phyloP scores from a whole-genome alignment of 1,284 basidiomycete species.

The Caloboletus firmus region DNA sequence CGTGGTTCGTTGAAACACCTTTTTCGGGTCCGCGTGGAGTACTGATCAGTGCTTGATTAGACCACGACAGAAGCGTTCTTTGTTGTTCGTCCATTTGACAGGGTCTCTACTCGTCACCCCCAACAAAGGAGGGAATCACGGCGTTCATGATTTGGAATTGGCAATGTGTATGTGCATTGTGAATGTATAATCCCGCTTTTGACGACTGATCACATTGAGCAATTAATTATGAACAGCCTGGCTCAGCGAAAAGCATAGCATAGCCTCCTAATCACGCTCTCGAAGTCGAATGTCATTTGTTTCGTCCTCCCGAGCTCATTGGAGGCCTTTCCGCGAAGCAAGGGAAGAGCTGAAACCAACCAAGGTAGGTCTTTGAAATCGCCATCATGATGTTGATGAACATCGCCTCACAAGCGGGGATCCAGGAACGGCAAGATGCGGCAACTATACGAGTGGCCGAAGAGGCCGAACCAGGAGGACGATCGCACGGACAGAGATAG shows the following conservation, averaged over 20 bases:
- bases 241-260: background rate
- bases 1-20: background rate
- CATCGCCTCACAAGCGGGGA: conserved; percentile 4
- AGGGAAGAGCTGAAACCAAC: conserved; percentile 11
- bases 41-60: conserved; percentile 3
- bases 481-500: background rate
- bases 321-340: conserved; percentile 21
- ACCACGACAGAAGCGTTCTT: background rate
- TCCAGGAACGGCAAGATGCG: conserved; percentile 12
- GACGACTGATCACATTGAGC: too few species aligned
- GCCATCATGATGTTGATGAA: conserved; percentile 13
- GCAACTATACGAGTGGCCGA: conserved; percentile 12
- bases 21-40: conserved; percentile 8
- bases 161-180: background rate
- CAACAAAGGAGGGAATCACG: background rate
- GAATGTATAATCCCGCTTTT: background rate
- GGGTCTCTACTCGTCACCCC: background rate
- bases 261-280: conserved; percentile 1
- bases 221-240: background rate
- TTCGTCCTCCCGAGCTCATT: background rate
- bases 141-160: conserved; percentile 4
- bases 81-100: background rate
- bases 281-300: background rate
- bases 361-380: conserved; percentile 6
- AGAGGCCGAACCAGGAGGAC: conserved; percentile 7